These are phyloP conservation scores for Hypoxylon lenormandii DNA, from an alignment of 495 filamentous ascomycete genomes.

Conservation along the genomic window DNA sequence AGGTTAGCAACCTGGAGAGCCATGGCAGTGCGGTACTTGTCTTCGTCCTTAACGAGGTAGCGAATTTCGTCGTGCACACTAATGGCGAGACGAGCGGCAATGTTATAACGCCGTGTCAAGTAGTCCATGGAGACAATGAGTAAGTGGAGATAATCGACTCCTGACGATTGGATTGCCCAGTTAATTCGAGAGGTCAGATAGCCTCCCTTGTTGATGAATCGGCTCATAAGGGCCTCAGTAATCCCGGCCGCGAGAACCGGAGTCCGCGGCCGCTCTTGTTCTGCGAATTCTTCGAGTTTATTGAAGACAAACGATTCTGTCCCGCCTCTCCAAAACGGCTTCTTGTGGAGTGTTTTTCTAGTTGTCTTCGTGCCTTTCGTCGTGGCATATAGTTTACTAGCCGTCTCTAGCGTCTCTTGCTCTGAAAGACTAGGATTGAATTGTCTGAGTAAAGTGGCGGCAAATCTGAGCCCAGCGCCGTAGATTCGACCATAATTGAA, in stretches of 20 bases:
- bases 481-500: constrained; percentile 99
- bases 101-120: constrained; percentile 84
- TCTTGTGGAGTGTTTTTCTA: constrained; percentile 74
- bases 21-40: constrained; percentile 89
- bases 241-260: constrained; percentile 96
- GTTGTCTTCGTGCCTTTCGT: constrained; percentile 87
- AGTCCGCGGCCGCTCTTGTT: constrained; percentile 89
- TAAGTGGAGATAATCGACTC: constrained; percentile 97
- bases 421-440: constrained; percentile 90
- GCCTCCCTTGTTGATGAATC: constrained; percentile 86
- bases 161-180: constrained; percentile 97
- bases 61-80: constrained; percentile 98
- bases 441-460: constrained; percentile 85
- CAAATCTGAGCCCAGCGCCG: constrained; percentile 93
- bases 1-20: constrained; percentile 93
- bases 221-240: constrained; percentile 89
- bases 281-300: constrained; percentile 93
- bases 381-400: constrained; percentile 81
- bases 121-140: constrained; percentile 96
- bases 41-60: constrained; percentile 85
- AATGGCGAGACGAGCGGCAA: constrained; percentile 85
- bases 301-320: constrained; percentile 99
- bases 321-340: constrained; percentile 92
- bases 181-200: constrained; percentile 98
- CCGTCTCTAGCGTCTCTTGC: constrained; percentile 76